These are phyloP conservation scores for Pseudonitzschia multiseries DNA, from an alignment of 108 stramenopile species.

Conservation along the genomic window DNA sequence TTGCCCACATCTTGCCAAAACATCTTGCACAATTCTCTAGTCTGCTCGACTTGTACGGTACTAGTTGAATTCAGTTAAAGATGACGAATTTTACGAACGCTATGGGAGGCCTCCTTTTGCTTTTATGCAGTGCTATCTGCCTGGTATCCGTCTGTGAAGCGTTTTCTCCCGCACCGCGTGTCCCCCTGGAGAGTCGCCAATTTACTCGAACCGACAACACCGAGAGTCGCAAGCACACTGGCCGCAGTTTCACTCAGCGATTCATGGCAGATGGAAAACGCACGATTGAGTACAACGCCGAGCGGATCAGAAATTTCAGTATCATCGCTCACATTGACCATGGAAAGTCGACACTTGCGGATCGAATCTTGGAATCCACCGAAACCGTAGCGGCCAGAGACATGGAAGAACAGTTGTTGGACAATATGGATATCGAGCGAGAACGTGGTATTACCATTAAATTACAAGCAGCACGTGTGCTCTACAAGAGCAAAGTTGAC, in stretches of 20 bases:
- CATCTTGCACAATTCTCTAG: no score
- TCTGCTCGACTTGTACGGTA: not conserved
- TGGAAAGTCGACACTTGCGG: conserved; percentile 92
- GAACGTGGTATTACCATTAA: conserved; percentile 99
- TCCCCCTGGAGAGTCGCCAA: not conserved
- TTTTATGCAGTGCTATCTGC: not conserved
- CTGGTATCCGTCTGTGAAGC: conserved; percentile 5
- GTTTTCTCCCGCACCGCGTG: not conserved
- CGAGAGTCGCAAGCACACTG: not conserved
- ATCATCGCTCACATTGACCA: conserved; percentile 80
- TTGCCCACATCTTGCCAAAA: not conserved
- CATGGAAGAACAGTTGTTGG: conserved; percentile 93
- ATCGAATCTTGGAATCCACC: conserved; percentile 90
- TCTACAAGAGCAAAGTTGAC: conserved; percentile 80
- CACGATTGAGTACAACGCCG: conserved; percentile 50
- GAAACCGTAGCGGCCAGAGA: conserved; percentile 86
- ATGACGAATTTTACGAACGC: not conserved
- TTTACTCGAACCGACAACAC: not conserved
- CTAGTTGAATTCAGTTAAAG: not conserved
- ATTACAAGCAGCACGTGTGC: conserved; percentile 94
- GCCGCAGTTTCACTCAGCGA: not conserved
- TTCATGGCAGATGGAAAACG: conserved; percentile 1
- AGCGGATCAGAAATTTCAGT: conserved; percentile 94
- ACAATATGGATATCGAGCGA: conserved; percentile 97
- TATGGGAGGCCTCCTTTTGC: not conserved